Conservation (phyloP, 2,329 filamentous ascomycete species). For the Blastomyces emzantsi region DNA sequence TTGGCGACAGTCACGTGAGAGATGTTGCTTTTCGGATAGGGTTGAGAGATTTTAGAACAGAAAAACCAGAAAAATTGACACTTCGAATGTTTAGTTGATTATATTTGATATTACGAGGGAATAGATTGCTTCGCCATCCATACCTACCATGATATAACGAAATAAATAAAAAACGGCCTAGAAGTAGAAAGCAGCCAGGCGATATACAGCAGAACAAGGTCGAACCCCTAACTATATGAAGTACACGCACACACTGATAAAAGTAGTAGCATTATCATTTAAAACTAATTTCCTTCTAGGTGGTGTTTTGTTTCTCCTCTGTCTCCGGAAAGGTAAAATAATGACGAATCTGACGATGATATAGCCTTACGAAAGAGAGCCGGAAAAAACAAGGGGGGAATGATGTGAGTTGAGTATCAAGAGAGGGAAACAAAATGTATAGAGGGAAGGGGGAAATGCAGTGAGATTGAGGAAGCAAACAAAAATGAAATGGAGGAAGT, state of each 20-base stretch:
- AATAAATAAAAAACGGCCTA: not conserved
- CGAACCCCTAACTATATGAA: not conserved
- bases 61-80: no score
- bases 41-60: no score
- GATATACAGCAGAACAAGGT: not conserved
- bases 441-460: not conserved
- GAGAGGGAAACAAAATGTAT: not conserved
- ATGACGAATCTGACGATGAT: not conserved
- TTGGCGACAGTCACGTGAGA: constrained; percentile 7
- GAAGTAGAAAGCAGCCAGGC: not conserved
- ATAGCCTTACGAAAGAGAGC: not conserved
- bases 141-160: not conserved
- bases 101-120: not conserved
- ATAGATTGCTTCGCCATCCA: not conserved
- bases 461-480: not conserved
- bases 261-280: not conserved
- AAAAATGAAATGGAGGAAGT: not conserved
- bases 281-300: not conserved
- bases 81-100: not conserved
- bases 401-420: not conserved
- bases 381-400: not conserved
- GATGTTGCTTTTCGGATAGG: not conserved
- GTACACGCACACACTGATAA: not conserved
- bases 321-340: not conserved
- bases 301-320: no score